Conservation (phyloP, 768 basidiomycete genomes). For the Suillus subluteus region DNA sequence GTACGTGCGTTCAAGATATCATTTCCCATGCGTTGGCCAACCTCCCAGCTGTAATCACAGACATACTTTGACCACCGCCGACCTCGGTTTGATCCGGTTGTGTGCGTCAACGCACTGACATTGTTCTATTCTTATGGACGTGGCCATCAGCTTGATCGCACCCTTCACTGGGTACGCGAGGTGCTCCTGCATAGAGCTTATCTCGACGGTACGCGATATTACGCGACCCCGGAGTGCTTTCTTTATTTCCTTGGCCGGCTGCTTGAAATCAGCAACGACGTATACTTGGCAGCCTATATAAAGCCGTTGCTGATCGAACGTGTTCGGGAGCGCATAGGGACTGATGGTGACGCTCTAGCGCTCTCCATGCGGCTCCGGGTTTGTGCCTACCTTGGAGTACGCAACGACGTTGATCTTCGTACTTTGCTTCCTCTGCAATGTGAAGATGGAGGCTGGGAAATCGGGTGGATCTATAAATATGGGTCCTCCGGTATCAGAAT, state of each 20-base stretch:
- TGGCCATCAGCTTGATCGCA: conserved; percentile 45
- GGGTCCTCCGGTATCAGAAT: conserved; percentile 51
- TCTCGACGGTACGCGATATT: conserved; percentile 58
- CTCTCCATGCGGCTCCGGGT: conserved; percentile 59
- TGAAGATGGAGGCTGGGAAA: conserved; percentile 59
- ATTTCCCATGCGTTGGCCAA: not conserved
- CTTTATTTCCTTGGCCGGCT: conserved; percentile 55
- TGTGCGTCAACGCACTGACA: conserved; percentile 52
- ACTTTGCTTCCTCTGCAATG: conserved; percentile 50
- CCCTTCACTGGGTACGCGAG: conserved; percentile 52
- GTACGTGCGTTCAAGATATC: conserved; percentile 26
- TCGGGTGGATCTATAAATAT: conserved; percentile 61
- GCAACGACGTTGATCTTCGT: conserved; percentile 47
- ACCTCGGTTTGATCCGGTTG: conserved; percentile 56
- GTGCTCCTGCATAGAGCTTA: conserved; percentile 57
- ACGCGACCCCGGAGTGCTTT: conserved; percentile 54
- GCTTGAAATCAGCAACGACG: conserved; percentile 37
- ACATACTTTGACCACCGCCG: conserved; percentile 56
- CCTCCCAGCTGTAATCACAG: conserved; percentile 29
- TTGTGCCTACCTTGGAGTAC: conserved; percentile 43
- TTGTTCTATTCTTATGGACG: conserved; percentile 55
- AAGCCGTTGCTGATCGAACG: conserved; percentile 47
- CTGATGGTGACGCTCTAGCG: conserved; percentile 53
- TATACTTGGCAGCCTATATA: conserved; percentile 38
- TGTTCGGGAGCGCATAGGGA: conserved; percentile 52